phyloP scores from a whole-genome alignment of 1,139 yeast species.

The Sugiyamaella xylanicola region DNA sequence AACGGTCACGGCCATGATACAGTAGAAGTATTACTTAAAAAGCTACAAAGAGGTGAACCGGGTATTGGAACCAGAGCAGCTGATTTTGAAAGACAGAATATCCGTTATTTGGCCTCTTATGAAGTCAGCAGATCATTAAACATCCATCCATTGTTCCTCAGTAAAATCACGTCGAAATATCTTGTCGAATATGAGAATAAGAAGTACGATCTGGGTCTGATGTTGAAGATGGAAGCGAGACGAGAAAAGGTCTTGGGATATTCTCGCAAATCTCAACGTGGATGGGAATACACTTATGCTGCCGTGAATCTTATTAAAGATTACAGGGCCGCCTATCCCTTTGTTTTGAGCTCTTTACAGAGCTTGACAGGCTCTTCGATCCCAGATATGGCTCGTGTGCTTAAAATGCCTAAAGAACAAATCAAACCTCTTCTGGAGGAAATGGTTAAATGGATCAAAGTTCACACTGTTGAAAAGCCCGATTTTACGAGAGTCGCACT shows the following conservation, averaged over 20 bases:
- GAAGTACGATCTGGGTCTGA: slow-evolving; percentile 77
- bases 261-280: slow-evolving; percentile 64
- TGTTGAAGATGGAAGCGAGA: slow-evolving; percentile 77
- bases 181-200: slow-evolving; percentile 59
- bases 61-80: slow-evolving; percentile 53
- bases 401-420: slow-evolving; percentile 47
- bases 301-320: slow-evolving; percentile 68
- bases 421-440: slow-evolving; percentile 44
- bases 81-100: slow-evolving; percentile 54
- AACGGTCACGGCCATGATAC: slow-evolving; percentile 55
- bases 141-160: slow-evolving; percentile 65
- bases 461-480: slow-evolving; percentile 51
- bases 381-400: slow-evolving; percentile 47
- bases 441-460: slow-evolving; percentile 49
- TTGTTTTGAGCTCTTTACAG: slow-evolving; percentile 53
- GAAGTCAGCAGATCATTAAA: slow-evolving; percentile 63
- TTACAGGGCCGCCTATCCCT: slow-evolving; percentile 64
- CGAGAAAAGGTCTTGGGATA: slow-evolving; percentile 87
- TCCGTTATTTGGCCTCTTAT: slow-evolving; percentile 66
- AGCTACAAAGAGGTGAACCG: slow-evolving; percentile 37
- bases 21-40: slow-evolving; percentile 39
- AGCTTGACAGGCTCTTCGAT: slow-evolving; percentile 39
- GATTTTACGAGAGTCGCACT: slow-evolving; percentile 64
- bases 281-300: slow-evolving; percentile 83
- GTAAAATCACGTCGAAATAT: slow-evolving; percentile 75